Percentiles rank a stretch among this genome's conserved stretches.
Conservation (phyloP, 371 early-diverging fungal genomes). For the Mortierella sp. region DNA sequence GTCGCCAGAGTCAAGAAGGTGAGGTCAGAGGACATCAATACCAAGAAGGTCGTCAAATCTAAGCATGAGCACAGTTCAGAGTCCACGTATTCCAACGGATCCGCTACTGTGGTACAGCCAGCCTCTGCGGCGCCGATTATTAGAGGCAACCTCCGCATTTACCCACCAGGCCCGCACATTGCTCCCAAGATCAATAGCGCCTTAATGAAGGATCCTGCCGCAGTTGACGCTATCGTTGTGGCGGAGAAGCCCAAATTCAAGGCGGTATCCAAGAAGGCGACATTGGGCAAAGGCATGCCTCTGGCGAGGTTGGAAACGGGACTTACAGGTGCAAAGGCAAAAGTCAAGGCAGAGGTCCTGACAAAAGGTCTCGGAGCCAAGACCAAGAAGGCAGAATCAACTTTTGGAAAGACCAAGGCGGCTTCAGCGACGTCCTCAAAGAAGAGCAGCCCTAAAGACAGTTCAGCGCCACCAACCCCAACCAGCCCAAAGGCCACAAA, state of each 20-base stretch:
- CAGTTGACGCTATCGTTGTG: neutral
- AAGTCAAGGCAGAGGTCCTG: conserved; percentile 5
- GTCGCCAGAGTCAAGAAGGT: conserved; percentile 22
- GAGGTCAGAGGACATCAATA: conserved; percentile 19
- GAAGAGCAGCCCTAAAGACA: conserved; percentile 2
- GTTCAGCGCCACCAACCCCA: neutral
- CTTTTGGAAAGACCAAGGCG: neutral
- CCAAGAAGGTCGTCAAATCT: conserved; percentile 7
- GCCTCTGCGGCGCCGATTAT: conserved; percentile 30
- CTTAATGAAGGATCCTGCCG: conserved; percentile 5
- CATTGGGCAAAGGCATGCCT: neutral
- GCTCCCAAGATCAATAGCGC: conserved; percentile 13
- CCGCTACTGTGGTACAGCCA: neutral
- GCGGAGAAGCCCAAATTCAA: conserved; percentile 14
- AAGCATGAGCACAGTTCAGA: neutral
- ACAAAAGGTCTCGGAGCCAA: neutral
- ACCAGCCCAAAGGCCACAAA: conserved; percentile 13
- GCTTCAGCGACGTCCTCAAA: conserved; percentile 2
- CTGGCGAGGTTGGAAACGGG: conserved; percentile 6
- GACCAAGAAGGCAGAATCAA: conserved; percentile 12
- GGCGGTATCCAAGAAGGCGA: conserved; percentile 17
- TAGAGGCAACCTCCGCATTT: conserved; percentile 49
- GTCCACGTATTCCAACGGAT: conserved; percentile 1
- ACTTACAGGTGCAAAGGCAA: neutral
- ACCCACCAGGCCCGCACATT: conserved; percentile 45